Conservation (phyloP, 2,329 filamentous ascomycete genomes). For the Aspergillus udagawae region DNA sequence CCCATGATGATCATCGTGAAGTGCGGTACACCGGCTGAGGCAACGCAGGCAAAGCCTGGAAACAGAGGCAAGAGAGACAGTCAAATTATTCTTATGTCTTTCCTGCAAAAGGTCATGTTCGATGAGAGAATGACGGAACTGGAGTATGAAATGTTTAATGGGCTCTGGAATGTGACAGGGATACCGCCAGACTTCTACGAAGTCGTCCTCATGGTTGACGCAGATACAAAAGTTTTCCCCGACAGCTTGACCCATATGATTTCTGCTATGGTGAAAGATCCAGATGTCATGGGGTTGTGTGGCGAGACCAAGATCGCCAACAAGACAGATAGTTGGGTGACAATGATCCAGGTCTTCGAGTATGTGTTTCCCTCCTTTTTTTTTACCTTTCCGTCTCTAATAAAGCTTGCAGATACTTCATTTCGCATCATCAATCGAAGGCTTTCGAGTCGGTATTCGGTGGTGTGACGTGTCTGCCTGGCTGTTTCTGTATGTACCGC, state of each 20-base stretch:
- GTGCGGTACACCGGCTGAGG: slow-evolving; percentile 87
- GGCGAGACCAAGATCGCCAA: slow-evolving; percentile 99
- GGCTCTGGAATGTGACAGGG: slow-evolving; percentile 96
- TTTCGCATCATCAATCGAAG: slow-evolving; percentile 95
- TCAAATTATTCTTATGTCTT: slow-evolving; percentile 98
- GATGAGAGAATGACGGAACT: slow-evolving; percentile 99
- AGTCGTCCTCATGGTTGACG: slow-evolving; percentile 97
- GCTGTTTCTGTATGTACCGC: slow-evolving; percentile 99
- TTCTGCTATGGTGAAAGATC: slow-evolving; percentile 97
- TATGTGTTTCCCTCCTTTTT: slow-evolving; percentile 32
- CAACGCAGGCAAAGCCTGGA: slow-evolving; percentile 76
- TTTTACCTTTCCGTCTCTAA: background rate
- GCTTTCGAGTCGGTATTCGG: slow-evolving; percentile 98
- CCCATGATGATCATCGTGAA: slow-evolving; percentile 98
- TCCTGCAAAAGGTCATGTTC: slow-evolving; percentile 99
- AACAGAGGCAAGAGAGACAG: slow-evolving; percentile 98
- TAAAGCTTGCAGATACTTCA: slow-evolving; percentile 66
- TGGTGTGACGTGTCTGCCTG: slow-evolving; percentile 96
- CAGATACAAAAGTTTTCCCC: slow-evolving; percentile 98
- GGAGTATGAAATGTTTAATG: slow-evolving; percentile 99
- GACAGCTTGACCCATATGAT: slow-evolving; percentile 99
- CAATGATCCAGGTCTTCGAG: slow-evolving; percentile 98
- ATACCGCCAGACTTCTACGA: slow-evolving; percentile 99
- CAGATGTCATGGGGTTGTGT: slow-evolving; percentile 97
- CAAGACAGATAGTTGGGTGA: slow-evolving; percentile 91